Evolutionary conservation across 177 flowering plant species (phyloP).

Genomic region (Vitis hybrid): DNA sequence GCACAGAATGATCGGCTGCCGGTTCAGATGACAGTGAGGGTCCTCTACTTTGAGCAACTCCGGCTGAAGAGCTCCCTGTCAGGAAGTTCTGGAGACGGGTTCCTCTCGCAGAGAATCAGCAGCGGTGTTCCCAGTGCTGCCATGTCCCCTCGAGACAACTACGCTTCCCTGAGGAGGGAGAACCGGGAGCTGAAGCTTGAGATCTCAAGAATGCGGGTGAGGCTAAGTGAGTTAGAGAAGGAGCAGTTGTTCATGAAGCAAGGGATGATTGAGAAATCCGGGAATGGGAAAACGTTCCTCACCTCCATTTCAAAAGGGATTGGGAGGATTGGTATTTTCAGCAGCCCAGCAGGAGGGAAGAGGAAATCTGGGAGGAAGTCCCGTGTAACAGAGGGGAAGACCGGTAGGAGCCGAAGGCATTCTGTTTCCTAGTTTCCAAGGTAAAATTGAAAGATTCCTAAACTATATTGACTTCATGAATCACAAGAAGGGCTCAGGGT

Average conservation of each 20-base stretch:
- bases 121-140: slow-evolving; percentile 74
- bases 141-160: slow-evolving; percentile 75
- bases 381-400: slow-evolving; percentile 43
- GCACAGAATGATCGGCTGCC: slow-evolving; percentile 86
- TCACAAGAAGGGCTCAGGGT: no score
- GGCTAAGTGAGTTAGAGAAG: slow-evolving; percentile 79
- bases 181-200: slow-evolving; percentile 77
- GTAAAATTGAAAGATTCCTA: no score
- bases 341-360: slow-evolving; percentile 41
- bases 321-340: slow-evolving; percentile 54
- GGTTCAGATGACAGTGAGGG: slow-evolving; percentile 61
- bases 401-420: slow-evolving; percentile 51
- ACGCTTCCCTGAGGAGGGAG: slow-evolving; percentile 72
- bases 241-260: slow-evolving; percentile 72
- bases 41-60: slow-evolving; percentile 73
- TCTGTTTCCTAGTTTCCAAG: slow-evolving; percentile 39
- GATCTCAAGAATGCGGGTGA: slow-evolving; percentile 70
- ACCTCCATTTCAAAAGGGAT: slow-evolving; percentile 59
- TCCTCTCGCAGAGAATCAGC: slow-evolving; percentile 60
- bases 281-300: slow-evolving; percentile 50
- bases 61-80: slow-evolving; percentile 55
- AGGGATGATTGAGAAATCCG: slow-evolving; percentile 66
- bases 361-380: slow-evolving; percentile 41
- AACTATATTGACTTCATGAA: no score
- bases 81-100: slow-evolving; percentile 52